Evolutionary conservation across 2,329 filamentous ascomycete species (phyloP).

Genomic region (Trichoderma pleuroti): DNA sequence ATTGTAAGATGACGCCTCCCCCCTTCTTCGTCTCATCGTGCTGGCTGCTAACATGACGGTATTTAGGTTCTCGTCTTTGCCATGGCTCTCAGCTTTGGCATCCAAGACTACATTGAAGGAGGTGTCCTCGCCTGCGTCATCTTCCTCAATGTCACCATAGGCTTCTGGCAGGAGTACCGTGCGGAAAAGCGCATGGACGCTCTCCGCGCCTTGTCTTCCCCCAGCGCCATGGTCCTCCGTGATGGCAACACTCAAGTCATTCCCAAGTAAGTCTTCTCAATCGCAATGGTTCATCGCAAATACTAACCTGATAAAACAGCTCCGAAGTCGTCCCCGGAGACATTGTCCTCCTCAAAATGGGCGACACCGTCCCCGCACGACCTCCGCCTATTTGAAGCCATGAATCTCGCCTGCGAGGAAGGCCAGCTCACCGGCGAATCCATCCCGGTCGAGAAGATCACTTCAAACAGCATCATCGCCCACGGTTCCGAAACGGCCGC

Average conservation of each 20-base stretch:
- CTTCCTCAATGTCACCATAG: conserved; percentile 65
- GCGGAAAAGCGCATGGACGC: conserved; percentile 67
- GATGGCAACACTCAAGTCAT: conserved; percentile 56
- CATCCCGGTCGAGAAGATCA: conserved; percentile 64
- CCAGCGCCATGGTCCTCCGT: conserved; percentile 59
- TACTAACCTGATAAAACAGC: conserved; percentile 33
- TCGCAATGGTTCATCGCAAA: background rate
- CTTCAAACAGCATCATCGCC: conserved; percentile 45
- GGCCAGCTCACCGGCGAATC: conserved; percentile 75
- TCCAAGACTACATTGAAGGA: conserved; percentile 64
- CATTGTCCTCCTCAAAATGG: conserved; percentile 63
- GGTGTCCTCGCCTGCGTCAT: conserved; percentile 66
- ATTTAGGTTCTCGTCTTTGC: conserved; percentile 68
- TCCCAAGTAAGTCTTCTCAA: conserved; percentile 46
- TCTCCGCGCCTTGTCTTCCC: conserved; percentile 57
- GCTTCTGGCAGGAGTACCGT: conserved; percentile 62
- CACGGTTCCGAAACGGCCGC: conserved; percentile 46
- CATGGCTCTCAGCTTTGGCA: conserved; percentile 68
- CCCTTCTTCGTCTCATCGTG: background rate
- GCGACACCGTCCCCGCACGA: conserved; percentile 74
- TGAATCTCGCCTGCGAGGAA: conserved; percentile 79
- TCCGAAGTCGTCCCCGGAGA: conserved; percentile 69
- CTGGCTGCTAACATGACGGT: background rate
- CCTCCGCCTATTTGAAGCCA: conserved; percentile 64
- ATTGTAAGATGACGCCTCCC: conserved; percentile 45